Evolutionary conservation across 345 rosid genomes (phyloP), one percentile per base, ranked within the genome.

Genomic region (Eucalyptus dawsonii): DNA sequence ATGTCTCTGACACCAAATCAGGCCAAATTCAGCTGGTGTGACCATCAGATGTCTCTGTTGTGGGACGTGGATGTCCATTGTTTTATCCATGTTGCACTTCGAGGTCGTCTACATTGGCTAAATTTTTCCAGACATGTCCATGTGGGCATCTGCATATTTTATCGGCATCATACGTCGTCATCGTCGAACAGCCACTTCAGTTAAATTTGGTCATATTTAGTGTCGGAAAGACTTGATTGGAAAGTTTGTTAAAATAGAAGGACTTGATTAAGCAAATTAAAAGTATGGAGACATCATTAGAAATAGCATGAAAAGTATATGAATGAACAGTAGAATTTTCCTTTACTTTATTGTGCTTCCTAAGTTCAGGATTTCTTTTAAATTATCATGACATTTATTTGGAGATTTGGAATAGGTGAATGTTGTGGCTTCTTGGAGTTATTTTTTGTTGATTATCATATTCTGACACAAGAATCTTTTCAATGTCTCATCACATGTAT

Each of bases 121-220:
- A 31, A 31, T 69, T 31, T 69, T 67, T 14, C 80, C 80, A 31
- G 0, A 9, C 42, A 31, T 31, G 22, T 31, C 80, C 45, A 72
- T 1, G 2, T 72, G 45, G 45, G 81, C 25, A 19, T 72, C 81
- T 0, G 8, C 81, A 72, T 10, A 37, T 9, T 72, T 34, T 72
- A 5, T 19, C 1, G 5, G 81, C 81, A 72, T 19, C 45, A 9
- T 72, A 72, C 7, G 0, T 21, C 0, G 2, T 17, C 2, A 0
- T 72, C 5, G 0, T 34, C 17, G 1, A 21, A 19, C 0, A 0
- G 45, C 22, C 22, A 53, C 56, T 16, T 53, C 56, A 53, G 24
- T 19, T 53, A 2, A 53, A 17, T 53, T 53, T 19, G 56, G 2
- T 50, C 0, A 0, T 50, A 50, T 50, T 50, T 31, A 72, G 81